These are phyloP conservation scores for Penicillium sp. DNA, from an alignment of 2,329 filamentous ascomycete genomes.

Conservation along the genomic window DNA sequence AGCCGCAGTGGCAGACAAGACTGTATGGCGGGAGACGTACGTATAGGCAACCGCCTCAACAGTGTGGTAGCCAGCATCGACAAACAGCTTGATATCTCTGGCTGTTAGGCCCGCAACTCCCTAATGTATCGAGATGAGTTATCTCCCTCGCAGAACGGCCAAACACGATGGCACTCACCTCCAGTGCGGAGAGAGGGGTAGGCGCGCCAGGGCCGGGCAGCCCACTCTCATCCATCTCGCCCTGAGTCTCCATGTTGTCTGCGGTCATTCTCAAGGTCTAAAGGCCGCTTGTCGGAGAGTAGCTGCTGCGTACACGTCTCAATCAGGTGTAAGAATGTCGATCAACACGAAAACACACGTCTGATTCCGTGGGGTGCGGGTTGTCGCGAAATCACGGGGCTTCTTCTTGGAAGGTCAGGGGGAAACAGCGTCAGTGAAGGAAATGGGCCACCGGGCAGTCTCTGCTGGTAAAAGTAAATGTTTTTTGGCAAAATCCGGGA, in stretches of 20 bases:
- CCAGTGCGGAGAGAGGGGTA: constrained; percentile 76
- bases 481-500: constrained; percentile 22
- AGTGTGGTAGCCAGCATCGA: constrained; percentile 90
- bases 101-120: constrained; percentile 86
- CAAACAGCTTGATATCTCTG: constrained; percentile 85
- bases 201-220: constrained; percentile 85
- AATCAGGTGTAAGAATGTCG: not conserved
- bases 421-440: not conserved
- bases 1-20: not conserved
- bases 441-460: constrained; percentile 7
- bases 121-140: constrained; percentile 42
- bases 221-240: constrained; percentile 66
- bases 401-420: not conserved
- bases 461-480: not conserved
- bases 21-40: constrained; percentile 38
- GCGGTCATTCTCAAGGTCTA: constrained; percentile 33
- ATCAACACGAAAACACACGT: constrained; percentile 15
- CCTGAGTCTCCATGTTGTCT: constrained; percentile 60
- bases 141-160: not conserved
- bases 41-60: constrained; percentile 96
- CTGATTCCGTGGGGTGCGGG: not conserved
- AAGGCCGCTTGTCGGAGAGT: not conserved
- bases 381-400: not conserved
- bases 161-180: constrained; percentile 55
- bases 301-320: not conserved